Base-by-base conservation (phyloP, 768 basidiomycete genomes). In the Clitopilus hobsonii region DNA sequence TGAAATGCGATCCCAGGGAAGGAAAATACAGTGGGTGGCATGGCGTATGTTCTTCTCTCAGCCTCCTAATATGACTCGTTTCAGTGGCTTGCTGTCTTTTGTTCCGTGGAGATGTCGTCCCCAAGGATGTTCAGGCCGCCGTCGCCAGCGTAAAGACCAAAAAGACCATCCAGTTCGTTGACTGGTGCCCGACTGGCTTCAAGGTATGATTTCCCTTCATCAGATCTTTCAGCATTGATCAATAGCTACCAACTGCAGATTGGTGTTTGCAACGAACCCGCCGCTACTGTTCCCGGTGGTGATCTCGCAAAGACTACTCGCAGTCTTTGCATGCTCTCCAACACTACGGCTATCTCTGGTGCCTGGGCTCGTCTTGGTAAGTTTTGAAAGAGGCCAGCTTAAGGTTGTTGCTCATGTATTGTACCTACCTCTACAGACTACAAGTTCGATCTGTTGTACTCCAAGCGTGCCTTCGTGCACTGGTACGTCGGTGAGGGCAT, bases 401-500 rank as follows among this genome's bases (percentile, higher is more conserved):
- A n/a, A 18, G 24, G 38, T 14, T 29, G 54, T 60, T 20, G 38
- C 29, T 67, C 48, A 65, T 47, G 11, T 6, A 18, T 45, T 23
- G 14, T 20, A 20, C 41, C 11, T 52, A 18, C 4, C 24, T 30
- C 29, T 32, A 3, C 59, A 84, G 96, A 98, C 74, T 88, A 96
- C 80, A 98, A 98, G 74, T 98, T 98, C 72, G 96, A 98, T 69
- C 83, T 98, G 63, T 85, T 98, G 73, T 98, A 96, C 80, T 95
- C 94, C 58, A 97, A 92, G 72, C 90, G 91, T 70, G 91, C 91
- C 49, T 92, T 92, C 60, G 88, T 90, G 23, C 88, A 91, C 70
- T 90, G 93, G 94, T 96, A 95, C 66, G 95, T 97, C 59, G 95
- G 95, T 68, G 95, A 98, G 75, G 96, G 96, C 79, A 98, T 98